A percentile compares a stretch with the other conserved stretches of the same genome.
phyloP scores from a whole-genome alignment of 192 early-diverging fungal genomes.

The Radiomyces spectabilis region DNA sequence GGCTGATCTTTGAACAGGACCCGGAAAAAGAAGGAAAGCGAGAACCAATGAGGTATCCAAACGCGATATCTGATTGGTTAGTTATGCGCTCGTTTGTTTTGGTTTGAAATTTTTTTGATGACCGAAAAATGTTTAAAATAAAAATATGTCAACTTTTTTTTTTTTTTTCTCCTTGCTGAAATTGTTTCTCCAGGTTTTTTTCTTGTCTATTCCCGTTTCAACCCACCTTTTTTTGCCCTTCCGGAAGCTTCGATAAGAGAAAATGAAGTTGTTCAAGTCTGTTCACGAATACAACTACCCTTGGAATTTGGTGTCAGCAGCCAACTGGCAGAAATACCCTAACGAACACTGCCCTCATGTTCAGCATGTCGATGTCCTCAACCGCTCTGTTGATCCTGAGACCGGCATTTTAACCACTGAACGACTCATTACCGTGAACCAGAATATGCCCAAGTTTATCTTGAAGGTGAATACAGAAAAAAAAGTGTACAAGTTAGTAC shows the following conservation, averaged over 20 bases:
- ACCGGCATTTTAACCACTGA: constrained; percentile 83
- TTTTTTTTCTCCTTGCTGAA: not conserved
- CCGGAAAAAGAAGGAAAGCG: not conserved
- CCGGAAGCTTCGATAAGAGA: not conserved
- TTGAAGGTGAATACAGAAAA: constrained; percentile 27
- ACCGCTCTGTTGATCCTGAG: constrained; percentile 68
- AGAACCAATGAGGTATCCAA: not conserved
- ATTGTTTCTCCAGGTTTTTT: not conserved
- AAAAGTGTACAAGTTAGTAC: not conserved
- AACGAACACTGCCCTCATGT: constrained; percentile 91
- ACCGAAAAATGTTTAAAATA: not conserved
- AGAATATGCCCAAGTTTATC: constrained; percentile 75
- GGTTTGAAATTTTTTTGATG: too few species aligned
- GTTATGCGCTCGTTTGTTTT: too few species aligned
- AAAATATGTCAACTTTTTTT: not conserved
- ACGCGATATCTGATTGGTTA: too few species aligned
- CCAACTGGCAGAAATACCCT: constrained; percentile 96
- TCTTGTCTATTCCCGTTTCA: not conserved
- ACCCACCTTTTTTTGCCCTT: not conserved
- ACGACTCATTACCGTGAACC: constrained; percentile 83
- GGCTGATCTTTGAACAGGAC: too few species aligned
- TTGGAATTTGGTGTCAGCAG: constrained; percentile 74
- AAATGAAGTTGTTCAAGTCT: constrained; percentile 82
- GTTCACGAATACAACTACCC: constrained; percentile 70
- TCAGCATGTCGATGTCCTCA: constrained; percentile 81